Percentiles rank a stretch among this genome's conserved stretches.
phyloP scores from a whole-genome alignment of 495 filamentous ascomycete genomes.

The Aspergillus panamensis region DNA sequence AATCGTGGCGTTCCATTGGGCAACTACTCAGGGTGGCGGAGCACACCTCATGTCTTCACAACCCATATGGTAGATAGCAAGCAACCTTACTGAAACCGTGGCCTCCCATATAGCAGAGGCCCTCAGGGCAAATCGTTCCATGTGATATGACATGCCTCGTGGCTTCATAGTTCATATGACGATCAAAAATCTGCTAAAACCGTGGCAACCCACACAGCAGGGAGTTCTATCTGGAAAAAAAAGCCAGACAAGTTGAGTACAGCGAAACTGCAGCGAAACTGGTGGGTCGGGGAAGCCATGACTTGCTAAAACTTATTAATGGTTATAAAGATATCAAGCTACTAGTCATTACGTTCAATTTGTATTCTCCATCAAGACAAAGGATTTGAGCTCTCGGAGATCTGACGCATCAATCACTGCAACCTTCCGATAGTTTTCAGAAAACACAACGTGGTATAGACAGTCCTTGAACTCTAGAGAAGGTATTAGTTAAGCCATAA shows the following conservation, averaged over 20 bases:
- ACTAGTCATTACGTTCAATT: background rate
- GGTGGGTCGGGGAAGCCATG: background rate
- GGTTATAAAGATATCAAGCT: background rate
- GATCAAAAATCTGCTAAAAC: background rate
- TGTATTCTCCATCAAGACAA: conserved; percentile 15
- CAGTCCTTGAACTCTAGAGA: conserved; percentile 15
- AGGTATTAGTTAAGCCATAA: conserved; percentile 21
- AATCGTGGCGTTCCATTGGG: background rate
- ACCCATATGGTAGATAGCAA: background rate
- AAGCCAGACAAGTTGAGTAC: background rate
- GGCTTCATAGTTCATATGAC: background rate
- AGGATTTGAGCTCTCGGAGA: conserved; percentile 13
- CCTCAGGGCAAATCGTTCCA: background rate
- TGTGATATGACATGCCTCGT: background rate
- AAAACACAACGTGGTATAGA: conserved; percentile 24
- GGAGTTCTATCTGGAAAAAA: background rate
- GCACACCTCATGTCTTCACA: background rate
- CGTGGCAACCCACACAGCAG: background rate
- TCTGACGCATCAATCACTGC: conserved; percentile 17
- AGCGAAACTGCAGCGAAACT: background rate
- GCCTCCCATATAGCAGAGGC: background rate
- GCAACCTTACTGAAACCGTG: background rate
- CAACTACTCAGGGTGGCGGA: background rate
- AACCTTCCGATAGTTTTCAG: conserved; percentile 19
- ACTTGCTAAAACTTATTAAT: background rate